Evolutionary conservation across 108 stramenopile genomes (phyloP).

Genomic region (Hondaea fermentalgiana): DNA sequence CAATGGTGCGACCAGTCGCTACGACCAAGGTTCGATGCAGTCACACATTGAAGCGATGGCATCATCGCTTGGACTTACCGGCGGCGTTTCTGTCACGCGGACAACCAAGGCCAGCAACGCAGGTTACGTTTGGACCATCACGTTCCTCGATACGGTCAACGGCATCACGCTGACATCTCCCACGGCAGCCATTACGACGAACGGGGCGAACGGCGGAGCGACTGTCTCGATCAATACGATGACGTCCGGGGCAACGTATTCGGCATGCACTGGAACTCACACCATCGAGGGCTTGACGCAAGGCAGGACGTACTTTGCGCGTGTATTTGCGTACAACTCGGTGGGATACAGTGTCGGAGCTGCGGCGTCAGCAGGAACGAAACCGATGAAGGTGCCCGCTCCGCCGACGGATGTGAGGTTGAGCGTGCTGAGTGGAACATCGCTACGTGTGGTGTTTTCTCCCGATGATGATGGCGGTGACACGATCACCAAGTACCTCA

Average conservation of each 20-base stretch:
- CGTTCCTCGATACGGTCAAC: constrained; percentile 65
- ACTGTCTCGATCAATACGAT: constrained; percentile 23
- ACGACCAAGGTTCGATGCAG: constrained; percentile 60
- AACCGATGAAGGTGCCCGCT: constrained; percentile 61
- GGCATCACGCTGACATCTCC: constrained; percentile 26
- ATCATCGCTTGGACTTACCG: constrained; percentile 28
- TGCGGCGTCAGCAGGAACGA: constrained; percentile 2
- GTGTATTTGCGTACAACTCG: constrained; percentile 64
- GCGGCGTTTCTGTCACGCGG: constrained; percentile 62
- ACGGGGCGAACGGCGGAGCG: constrained; percentile 17
- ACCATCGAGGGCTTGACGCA: constrained; percentile 51
- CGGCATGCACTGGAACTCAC: constrained; percentile 48
- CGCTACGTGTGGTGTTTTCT: constrained; percentile 60
- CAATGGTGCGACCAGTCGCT: constrained; percentile 4
- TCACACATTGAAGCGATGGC: constrained; percentile 54
- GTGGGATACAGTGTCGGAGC: constrained; percentile 54
- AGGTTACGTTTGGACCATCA: constrained; percentile 64
- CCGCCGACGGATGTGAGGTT: constrained; percentile 60
- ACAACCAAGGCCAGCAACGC: constrained; percentile 45
- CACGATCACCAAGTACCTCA: constrained; percentile 56
- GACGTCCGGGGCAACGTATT: constrained; percentile 47
- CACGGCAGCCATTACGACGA: background rate
- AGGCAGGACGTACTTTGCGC: constrained; percentile 62
- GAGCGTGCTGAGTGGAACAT: constrained; percentile 54
- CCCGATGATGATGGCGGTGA: constrained; percentile 71